These are phyloP conservation scores for Bassia scoparia DNA, from an alignment of 148 eudicot genomes.

Conservation along the genomic window DNA sequence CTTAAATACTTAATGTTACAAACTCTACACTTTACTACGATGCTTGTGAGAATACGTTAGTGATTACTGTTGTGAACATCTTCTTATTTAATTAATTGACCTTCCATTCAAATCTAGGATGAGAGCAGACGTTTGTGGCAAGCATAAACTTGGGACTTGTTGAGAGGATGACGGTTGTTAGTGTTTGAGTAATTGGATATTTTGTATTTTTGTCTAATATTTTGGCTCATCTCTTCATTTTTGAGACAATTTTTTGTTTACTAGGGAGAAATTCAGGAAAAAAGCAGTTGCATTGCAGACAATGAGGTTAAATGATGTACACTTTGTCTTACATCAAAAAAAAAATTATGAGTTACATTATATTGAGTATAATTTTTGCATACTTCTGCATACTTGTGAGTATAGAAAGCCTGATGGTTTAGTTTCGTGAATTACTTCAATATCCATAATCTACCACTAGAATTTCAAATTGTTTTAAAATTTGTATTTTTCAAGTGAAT, in stretches of 20 bases:
- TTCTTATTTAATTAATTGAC: slow-evolving; percentile 14
- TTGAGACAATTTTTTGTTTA: slow-evolving; percentile 14
- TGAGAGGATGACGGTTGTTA: slow-evolving; percentile 79
- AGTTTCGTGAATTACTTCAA: background rate
- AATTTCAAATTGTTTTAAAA: no score
- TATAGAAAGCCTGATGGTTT: background rate
- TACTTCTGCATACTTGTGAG: background rate
- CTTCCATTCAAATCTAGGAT: slow-evolving; percentile 48
- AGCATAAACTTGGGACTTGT: slow-evolving; percentile 86
- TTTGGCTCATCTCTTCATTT: background rate
- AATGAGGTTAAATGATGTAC: slow-evolving; percentile 64
- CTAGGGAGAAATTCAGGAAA: slow-evolving; percentile 81
- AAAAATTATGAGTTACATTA: background rate
- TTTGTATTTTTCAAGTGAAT: no score
- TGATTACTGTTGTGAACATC: slow-evolving; percentile 7
- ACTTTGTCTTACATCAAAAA: background rate
- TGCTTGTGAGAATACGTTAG: background rate
- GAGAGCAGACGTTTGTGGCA: slow-evolving; percentile 84
- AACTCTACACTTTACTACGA: background rate
- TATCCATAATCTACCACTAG: no score
- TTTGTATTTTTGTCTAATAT: slow-evolving; percentile 1
- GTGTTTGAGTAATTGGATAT: slow-evolving; percentile 15
- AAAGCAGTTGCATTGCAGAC: slow-evolving; percentile 76
- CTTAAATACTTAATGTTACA: no score
- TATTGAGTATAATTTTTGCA: background rate